phyloP scores from a whole-genome alignment of 2,329 filamentous ascomycete species.

The Trichoderma simmonsii region DNA sequence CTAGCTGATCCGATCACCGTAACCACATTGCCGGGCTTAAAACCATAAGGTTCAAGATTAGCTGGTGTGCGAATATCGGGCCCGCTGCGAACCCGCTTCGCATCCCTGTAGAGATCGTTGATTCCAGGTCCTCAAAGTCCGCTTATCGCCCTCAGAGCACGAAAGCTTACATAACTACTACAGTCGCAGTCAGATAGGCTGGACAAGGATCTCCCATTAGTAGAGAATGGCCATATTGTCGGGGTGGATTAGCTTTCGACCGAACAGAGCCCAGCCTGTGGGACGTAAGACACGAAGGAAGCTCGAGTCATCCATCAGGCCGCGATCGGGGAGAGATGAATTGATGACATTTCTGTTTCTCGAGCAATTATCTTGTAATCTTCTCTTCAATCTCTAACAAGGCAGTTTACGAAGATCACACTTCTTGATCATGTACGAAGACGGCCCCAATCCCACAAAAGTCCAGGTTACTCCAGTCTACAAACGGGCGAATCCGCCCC shows the following conservation, averaged over 20 bases:
- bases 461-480: slow-evolving; percentile 23
- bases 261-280: not conserved
- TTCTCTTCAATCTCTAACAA: no score
- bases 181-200: not conserved
- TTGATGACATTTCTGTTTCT: not conserved
- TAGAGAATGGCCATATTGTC: not conserved
- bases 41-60: not conserved
- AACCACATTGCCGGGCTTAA: not conserved
- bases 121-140: not conserved
- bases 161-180: slow-evolving; percentile 4
- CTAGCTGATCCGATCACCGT: not conserved
- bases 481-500: slow-evolving; percentile 21
- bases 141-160: not conserved
- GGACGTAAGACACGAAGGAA: not conserved
- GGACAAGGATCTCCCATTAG: not conserved
- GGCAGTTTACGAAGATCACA: not conserved
- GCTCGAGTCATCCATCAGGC: not conserved
- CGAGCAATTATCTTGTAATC: not conserved
- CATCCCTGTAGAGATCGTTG: not conserved
- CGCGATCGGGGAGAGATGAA: not conserved
- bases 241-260: slow-evolving; percentile 18
- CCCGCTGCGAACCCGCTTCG: not conserved
- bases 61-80: not conserved
- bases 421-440: slow-evolving; percentile 20
- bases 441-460: slow-evolving; percentile 27